A percentile compares a stretch with the other conserved stretches of the same genome.
phyloP scores from a whole-genome alignment of 83 land plant species.

The Diphasiastrum complanatum region DNA sequence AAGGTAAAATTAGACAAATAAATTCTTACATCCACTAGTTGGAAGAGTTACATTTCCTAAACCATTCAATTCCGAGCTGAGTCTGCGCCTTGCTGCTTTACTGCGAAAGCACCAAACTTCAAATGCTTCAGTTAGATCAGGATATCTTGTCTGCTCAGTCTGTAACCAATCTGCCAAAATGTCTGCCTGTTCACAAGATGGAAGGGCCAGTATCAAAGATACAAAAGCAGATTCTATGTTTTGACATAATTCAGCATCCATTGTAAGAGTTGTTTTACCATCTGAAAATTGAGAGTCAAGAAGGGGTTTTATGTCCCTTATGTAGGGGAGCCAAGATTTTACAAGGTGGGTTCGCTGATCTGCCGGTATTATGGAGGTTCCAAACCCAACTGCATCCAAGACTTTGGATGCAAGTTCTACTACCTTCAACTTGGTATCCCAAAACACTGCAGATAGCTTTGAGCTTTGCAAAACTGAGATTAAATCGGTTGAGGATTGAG shows the following conservation, averaged over 20 bases:
- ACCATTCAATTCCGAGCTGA: conserved; percentile 32
- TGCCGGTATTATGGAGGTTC: conserved; percentile 53
- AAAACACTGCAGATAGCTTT: conserved; percentile 21
- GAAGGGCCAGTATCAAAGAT: conserved; percentile 51
- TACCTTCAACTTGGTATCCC: conserved; percentile 46
- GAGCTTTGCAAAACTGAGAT: conserved; percentile 20
- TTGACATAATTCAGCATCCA: conserved; percentile 52
- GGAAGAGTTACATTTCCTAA: conserved; percentile 13
- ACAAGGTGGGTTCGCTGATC: conserved; percentile 43
- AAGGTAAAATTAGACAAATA: no score
- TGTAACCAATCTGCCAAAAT: conserved; percentile 61
- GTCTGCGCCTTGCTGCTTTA: conserved; percentile 67
- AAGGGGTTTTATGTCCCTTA: conserved; percentile 44
- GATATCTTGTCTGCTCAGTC: conserved; percentile 45
- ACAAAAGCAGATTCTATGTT: conserved; percentile 56
- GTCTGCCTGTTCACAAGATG: conserved; percentile 57
- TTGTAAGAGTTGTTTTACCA: conserved; percentile 25
- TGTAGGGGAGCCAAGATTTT: conserved; percentile 72
- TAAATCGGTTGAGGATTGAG: conserved; percentile 39
- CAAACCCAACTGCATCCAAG: conserved; percentile 72
- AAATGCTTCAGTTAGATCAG: conserved; percentile 89
- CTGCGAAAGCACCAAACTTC: conserved; percentile 89
- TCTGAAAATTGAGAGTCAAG: conserved; percentile 33
- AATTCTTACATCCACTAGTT: no score
- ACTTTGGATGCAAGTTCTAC: conserved; percentile 59